Evolutionary conservation across 441 rosid species (phyloP).

Genomic region (Hypseocharis bilobata): DNA sequence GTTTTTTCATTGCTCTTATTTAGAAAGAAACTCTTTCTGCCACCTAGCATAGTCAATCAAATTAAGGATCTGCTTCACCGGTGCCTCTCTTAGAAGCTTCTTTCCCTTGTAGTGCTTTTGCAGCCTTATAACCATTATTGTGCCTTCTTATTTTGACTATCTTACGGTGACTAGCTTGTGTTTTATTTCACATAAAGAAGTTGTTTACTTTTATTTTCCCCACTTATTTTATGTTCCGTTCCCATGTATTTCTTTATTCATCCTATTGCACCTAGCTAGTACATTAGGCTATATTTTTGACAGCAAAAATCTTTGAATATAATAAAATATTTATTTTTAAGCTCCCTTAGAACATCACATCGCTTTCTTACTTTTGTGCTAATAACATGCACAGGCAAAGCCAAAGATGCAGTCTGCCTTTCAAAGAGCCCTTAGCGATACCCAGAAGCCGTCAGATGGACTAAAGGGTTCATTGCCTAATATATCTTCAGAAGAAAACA

Average conservation of each 20-base stretch:
- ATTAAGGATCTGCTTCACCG: no score
- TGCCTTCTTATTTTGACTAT: neutral
- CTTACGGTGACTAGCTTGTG: neutral
- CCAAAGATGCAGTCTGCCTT: constrained; percentile 28
- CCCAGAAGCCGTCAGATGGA: constrained; percentile 15
- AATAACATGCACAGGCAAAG: constrained; percentile 22
- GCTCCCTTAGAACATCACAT: neutral
- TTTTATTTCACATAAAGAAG: neutral
- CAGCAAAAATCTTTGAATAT: neutral
- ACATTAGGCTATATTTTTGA: neutral
- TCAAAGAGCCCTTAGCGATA: constrained; percentile 19
- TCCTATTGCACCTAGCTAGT: neutral
- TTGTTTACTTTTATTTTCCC: neutral
- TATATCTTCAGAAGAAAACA: constrained; percentile 21
- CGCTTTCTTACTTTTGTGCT: constrained; percentile 6
- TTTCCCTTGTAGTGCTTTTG: neutral
- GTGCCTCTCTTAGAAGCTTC: no score
- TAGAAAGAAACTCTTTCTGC: neutral
- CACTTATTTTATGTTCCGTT: neutral
- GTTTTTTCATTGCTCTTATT: neutral
- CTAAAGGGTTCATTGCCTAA: constrained; percentile 20
- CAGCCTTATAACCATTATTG: neutral
- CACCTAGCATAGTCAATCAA: neutral
- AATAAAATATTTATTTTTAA: neutral
- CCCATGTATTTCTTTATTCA: neutral